These are phyloP conservation scores for Pleurotus sapidus DNA, from an alignment of 768 basidiomycete species.

Conservation along the genomic window DNA sequence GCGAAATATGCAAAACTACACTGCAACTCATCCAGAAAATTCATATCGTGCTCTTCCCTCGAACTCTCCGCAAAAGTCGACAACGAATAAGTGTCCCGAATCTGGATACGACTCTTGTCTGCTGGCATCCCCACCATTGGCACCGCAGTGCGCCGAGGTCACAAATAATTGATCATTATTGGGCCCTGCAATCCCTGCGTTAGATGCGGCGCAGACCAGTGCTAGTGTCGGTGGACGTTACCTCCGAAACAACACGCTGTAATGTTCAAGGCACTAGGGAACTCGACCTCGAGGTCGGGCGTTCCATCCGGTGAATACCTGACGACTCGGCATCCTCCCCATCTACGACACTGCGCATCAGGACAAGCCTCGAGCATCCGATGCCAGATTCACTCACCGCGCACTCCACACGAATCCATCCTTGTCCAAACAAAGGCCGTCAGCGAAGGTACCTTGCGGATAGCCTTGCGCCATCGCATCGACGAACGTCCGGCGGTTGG, in stretches of 20 bases:
- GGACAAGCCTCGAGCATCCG: slow-evolving; percentile 9
- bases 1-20: background rate
- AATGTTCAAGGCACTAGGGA: slow-evolving; percentile 61
- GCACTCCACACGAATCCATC: slow-evolving; percentile 70
- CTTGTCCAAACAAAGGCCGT: slow-evolving; percentile 64
- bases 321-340: slow-evolving; percentile 61
- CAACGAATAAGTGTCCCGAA: slow-evolving; percentile 53
- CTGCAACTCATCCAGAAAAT: slow-evolving; percentile 26
- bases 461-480: slow-evolving; percentile 55
- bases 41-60: slow-evolving; percentile 23
- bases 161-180: slow-evolving; percentile 64
- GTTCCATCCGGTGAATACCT: slow-evolving; percentile 52
- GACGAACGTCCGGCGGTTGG: slow-evolving; percentile 54
- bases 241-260: slow-evolving; percentile 74
- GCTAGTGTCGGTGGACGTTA: slow-evolving; percentile 18
- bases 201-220: slow-evolving; percentile 4
- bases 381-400: slow-evolving; percentile 25
- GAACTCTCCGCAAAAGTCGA: slow-evolving; percentile 43
- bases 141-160: slow-evolving; percentile 60
- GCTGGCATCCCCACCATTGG: slow-evolving; percentile 49
- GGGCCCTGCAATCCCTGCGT: slow-evolving; percentile 36
- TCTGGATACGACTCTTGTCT: slow-evolving; percentile 49
- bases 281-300: slow-evolving; percentile 52
- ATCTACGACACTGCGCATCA: slow-evolving; percentile 33
- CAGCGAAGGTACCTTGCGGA: slow-evolving; percentile 49